Evolutionary conservation across 1,284 basidiomycete genomes (phyloP).

Genomic region (Melampsora abietis-canadensis): DNA sequence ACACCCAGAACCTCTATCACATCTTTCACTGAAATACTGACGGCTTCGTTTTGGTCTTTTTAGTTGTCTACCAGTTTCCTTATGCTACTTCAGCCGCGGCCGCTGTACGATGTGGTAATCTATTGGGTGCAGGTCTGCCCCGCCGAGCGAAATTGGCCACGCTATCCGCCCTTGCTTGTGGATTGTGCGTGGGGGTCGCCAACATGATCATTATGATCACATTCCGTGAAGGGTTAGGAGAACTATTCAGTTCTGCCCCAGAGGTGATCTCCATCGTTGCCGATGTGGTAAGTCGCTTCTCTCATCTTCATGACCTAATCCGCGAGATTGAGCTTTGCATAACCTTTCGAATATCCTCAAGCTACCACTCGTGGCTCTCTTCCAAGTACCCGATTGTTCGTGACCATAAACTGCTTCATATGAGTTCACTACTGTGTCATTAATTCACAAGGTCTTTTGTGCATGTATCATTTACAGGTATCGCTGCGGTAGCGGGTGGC

Average conservation of each 20-base stretch:
- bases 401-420: not conserved
- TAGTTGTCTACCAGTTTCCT: constrained; percentile 79
- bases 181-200: constrained; percentile 6
- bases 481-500: not conserved
- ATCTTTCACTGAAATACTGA: not conserved
- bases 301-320: not conserved
- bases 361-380: constrained; percentile 13
- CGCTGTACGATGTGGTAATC: constrained; percentile 66
- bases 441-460: not conserved
- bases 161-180: not conserved
- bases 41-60: not conserved
- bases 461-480: not conserved
- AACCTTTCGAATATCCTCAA: not conserved
- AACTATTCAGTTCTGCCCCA: constrained; percentile 21
- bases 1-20: not conserved
- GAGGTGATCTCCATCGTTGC: constrained; percentile 20
- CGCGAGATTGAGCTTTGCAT: not conserved
- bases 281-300: constrained; percentile 18
- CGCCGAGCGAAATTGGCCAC: not conserved
- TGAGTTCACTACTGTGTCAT: not conserved
- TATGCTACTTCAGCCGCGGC: constrained; percentile 74
- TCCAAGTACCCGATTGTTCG: constrained; percentile 32
- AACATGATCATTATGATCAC: constrained; percentile 10
- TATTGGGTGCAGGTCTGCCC: constrained; percentile 13
- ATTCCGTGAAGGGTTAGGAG: constrained; percentile 7